Conservation (phyloP, 2,329 filamentous ascomycete genomes). For the Alternaria sp. region DNA sequence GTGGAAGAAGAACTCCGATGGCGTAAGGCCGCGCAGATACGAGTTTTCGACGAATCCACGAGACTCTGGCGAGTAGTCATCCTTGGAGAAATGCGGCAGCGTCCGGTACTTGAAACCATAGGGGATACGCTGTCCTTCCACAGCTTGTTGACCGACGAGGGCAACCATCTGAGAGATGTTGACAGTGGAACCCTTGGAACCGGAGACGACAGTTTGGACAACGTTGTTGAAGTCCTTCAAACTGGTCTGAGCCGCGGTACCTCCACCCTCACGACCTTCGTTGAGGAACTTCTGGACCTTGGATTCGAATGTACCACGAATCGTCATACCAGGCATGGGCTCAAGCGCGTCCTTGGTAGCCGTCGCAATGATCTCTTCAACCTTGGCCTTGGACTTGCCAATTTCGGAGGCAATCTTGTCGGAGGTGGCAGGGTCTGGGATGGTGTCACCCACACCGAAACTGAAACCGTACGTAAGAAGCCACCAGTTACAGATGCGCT, state of each 20-base stretch:
- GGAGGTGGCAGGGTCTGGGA: slow-evolving; percentile 86
- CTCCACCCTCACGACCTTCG: slow-evolving; percentile 93
- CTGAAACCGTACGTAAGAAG: slow-evolving; percentile 94
- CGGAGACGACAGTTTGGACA: slow-evolving; percentile 93
- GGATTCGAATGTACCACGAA: slow-evolving; percentile 97
- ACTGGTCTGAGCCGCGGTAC: slow-evolving; percentile 88
- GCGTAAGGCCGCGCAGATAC: slow-evolving; percentile 92
- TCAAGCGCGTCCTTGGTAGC: slow-evolving; percentile 90
- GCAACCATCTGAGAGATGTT: slow-evolving; percentile 99
- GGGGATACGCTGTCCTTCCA: slow-evolving; percentile 98
- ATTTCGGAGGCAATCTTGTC: slow-evolving; percentile 84
- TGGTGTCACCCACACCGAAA: slow-evolving; percentile 97
- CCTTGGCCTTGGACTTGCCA: slow-evolving; percentile 79
- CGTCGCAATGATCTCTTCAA: slow-evolving; percentile 74
- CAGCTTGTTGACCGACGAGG: slow-evolving; percentile 95
- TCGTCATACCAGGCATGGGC: slow-evolving; percentile 95
- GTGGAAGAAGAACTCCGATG: slow-evolving; percentile 98
- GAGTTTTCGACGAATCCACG: slow-evolving; percentile 99
- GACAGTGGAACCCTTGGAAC: slow-evolving; percentile 98
- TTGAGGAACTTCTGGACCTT: slow-evolving; percentile 95
- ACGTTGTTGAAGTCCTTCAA: slow-evolving; percentile 97
- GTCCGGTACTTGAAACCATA: slow-evolving; percentile 99
- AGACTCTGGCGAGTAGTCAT: slow-evolving; percentile 96
- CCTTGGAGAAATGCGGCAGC: slow-evolving; percentile 97
- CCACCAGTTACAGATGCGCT: slow-evolving; percentile 97